phyloP scores from a whole-genome alignment of 768 basidiomycete genomes.

The Tylopilus rubrobrunneus region DNA sequence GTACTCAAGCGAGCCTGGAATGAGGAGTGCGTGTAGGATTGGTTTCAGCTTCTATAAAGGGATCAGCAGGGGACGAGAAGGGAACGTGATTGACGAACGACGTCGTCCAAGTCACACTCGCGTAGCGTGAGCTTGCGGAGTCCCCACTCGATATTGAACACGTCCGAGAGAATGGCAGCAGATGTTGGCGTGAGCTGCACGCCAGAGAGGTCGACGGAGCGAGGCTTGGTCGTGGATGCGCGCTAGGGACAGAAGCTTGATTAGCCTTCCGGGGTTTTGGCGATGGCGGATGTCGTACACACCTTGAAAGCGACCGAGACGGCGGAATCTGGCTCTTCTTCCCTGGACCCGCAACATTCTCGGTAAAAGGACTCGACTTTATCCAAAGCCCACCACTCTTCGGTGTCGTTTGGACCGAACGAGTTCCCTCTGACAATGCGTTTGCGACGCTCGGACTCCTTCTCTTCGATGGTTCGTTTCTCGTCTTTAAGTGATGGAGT shows the following conservation, averaged over 20 bases:
- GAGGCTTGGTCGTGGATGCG: constrained; percentile 52
- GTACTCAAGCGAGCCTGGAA: constrained; percentile 74
- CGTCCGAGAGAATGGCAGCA: constrained; percentile 83
- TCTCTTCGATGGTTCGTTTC: constrained; percentile 73
- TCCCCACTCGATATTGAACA: constrained; percentile 92
- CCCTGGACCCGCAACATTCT: constrained; percentile 76
- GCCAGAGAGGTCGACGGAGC: constrained; percentile 76
- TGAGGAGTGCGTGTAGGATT: constrained; percentile 84
- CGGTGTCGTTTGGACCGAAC: constrained; percentile 30
- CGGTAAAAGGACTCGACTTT: constrained; percentile 84
- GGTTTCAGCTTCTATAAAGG: constrained; percentile 70
- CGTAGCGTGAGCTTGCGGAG: constrained; percentile 79
- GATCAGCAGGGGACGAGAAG: background rate
- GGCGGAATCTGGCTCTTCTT: constrained; percentile 62
- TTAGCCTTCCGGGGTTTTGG: background rate
- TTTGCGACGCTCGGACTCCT: constrained; percentile 63
- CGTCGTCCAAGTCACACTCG: constrained; percentile 84
- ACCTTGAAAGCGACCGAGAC: constrained; percentile 75
- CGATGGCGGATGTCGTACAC: background rate
- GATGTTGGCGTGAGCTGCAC: constrained; percentile 66
- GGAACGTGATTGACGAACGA: constrained; percentile 39
- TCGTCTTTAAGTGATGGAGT: constrained; percentile 77
- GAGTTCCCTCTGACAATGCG: constrained; percentile 61
- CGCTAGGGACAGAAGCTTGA: constrained; percentile 33
- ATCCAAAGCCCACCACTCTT: constrained; percentile 83